Percentiles rank a stretch among this genome's conserved stretches.
phyloP scores from a whole-genome alignment of 495 filamentous ascomycete genomes.

The Podospora pseudopauciseta region DNA sequence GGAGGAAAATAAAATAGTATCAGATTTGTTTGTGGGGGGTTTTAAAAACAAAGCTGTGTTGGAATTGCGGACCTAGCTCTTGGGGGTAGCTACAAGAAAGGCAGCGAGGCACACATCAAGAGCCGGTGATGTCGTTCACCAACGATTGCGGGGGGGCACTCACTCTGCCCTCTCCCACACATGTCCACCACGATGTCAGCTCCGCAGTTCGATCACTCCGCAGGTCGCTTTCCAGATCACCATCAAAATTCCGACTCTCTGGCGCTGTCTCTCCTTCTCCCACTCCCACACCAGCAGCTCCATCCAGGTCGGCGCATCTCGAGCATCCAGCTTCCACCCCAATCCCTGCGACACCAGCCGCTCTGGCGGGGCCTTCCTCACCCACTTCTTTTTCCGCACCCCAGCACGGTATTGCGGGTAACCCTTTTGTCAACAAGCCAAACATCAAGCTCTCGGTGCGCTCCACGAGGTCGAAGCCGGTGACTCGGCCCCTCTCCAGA shows the following conservation, averaged over 20 bases:
- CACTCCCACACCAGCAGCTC: constrained; percentile 8
- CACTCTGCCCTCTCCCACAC: constrained; percentile 78
- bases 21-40: neutral
- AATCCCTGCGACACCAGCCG: constrained; percentile 26
- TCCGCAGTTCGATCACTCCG: constrained; percentile 73
- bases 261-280: constrained; percentile 4
- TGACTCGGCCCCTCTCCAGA: constrained; percentile 44
- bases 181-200: constrained; percentile 71
- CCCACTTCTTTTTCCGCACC: constrained; percentile 30
- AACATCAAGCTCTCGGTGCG: constrained; percentile 53
- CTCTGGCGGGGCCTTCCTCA: constrained; percentile 24
- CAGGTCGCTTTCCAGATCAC: constrained; percentile 80
- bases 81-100: neutral
- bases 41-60: neutral
- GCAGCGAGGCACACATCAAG: no score
- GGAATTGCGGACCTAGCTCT: neutral
- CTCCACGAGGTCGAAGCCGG: constrained; percentile 45
- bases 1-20: neutral
- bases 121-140: constrained; percentile 36
- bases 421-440: constrained; percentile 34
- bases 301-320: constrained; percentile 14
- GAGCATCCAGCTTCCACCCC: constrained; percentile 5
- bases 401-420: constrained; percentile 34
- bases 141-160: constrained; percentile 68
- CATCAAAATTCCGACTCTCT: constrained; percentile 73